Percentiles rank a stretch among this genome's conserved stretches.
Evolutionary conservation across 2,329 filamentous ascomycete genomes (phyloP).

Genomic region (Huntiella decipiens): DNA sequence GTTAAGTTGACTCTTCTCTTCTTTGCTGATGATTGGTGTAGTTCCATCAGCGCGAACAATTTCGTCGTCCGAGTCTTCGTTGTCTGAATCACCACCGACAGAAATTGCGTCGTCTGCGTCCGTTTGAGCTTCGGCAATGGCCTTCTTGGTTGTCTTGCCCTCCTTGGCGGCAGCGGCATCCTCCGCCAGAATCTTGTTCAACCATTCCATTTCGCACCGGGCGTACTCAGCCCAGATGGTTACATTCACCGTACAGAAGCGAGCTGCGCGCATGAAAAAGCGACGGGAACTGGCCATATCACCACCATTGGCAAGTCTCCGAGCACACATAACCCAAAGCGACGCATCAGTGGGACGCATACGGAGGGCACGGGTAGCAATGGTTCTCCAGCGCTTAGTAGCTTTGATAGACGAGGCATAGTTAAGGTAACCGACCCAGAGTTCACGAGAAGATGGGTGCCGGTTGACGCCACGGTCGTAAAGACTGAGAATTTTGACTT

Average conservation of each 20-base stretch:
- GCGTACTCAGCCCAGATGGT: constrained; percentile 79
- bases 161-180: constrained; percentile 43
- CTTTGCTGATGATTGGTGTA: constrained; percentile 26
- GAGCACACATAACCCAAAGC: constrained; percentile 74
- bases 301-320: constrained; percentile 55
- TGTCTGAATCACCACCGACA: constrained; percentile 23
- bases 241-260: constrained; percentile 65
- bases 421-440: constrained; percentile 83
- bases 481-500: constrained; percentile 72
- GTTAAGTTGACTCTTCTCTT: constrained; percentile 33
- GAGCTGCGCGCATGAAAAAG: constrained; percentile 72
- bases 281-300: constrained; percentile 75
- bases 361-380: constrained; percentile 51
- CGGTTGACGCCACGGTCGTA: constrained; percentile 72
- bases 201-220: constrained; percentile 79
- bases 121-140: constrained; percentile 27
- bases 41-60: constrained; percentile 26
- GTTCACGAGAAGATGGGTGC: constrained; percentile 58
- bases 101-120: constrained; percentile 30
- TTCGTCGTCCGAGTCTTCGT: constrained; percentile 23
- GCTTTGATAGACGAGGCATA: constrained; percentile 55
- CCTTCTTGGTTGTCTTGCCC: constrained; percentile 35
- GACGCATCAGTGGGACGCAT: constrained; percentile 70
- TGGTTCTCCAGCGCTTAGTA: constrained; percentile 44
- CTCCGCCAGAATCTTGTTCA: constrained; percentile 43